These are phyloP conservation scores for Aquanectria penicillioides DNA, from an alignment of 2,329 filamentous ascomycete genomes.

Conservation along the genomic window DNA sequence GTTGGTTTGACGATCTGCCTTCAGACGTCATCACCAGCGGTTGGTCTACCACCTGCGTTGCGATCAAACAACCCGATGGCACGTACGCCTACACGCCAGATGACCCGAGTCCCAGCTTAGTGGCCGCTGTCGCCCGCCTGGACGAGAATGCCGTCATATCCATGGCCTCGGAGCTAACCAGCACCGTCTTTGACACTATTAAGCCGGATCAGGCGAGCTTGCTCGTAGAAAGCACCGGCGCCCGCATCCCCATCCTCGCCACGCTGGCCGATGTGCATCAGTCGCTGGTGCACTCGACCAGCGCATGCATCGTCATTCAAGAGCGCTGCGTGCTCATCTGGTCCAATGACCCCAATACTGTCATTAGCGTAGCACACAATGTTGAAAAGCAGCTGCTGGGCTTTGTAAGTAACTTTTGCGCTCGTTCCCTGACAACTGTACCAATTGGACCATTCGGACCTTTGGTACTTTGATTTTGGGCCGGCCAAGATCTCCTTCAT, in stretches of 20 bases:
- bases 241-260: slow-evolving; percentile 36
- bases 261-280: slow-evolving; percentile 30
- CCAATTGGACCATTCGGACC: too few species aligned
- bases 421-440: too few species aligned
- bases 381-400: slow-evolving; percentile 40
- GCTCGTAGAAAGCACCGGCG: slow-evolving; percentile 33
- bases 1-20: slow-evolving; percentile 41
- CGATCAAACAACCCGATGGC: slow-evolving; percentile 35
- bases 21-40: slow-evolving; percentile 33
- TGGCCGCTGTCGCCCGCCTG: slow-evolving; percentile 31
- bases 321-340: slow-evolving; percentile 39
- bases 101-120: slow-evolving; percentile 35
- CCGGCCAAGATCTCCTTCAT: background rate
- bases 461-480: background rate
- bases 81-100: slow-evolving; percentile 33
- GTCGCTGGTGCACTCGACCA: slow-evolving; percentile 26
- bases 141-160: slow-evolving; percentile 36
- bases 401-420: slow-evolving; percentile 28
- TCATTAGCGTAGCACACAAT: slow-evolving; percentile 38
- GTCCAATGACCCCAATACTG: slow-evolving; percentile 35
- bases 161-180: slow-evolving; percentile 38
- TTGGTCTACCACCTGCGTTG: slow-evolving; percentile 39
- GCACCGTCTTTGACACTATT: slow-evolving; percentile 34
- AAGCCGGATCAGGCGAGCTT: slow-evolving; percentile 30
- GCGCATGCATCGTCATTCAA: slow-evolving; percentile 33